A percentile compares a stretch with the other conserved stretches of the same genome.
Evolutionary conservation across 148 eudicot species (phyloP).

Genomic region (Simmondsia chinensis): DNA sequence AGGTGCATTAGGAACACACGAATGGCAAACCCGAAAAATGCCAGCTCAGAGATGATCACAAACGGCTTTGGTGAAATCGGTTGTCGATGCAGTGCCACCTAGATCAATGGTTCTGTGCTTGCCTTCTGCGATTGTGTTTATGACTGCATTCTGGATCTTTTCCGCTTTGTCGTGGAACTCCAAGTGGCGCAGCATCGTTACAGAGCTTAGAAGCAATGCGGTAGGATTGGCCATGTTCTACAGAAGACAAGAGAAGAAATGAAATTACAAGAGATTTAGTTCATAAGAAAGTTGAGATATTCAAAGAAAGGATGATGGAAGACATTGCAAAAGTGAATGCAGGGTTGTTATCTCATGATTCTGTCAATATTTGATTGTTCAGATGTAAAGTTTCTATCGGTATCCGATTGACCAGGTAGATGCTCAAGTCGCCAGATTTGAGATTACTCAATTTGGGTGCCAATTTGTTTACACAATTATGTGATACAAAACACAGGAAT

Average conservation of each 20-base stretch:
- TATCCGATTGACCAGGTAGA: no score
- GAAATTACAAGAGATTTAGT: background rate
- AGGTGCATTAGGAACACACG: constrained; percentile 9
- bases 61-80: constrained; percentile 76
- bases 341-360: no score
- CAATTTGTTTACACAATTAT: background rate
- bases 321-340: no score
- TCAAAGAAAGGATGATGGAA: background rate
- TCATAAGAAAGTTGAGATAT: background rate
- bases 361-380: no score
- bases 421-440: no score
- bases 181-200: constrained; percentile 80
- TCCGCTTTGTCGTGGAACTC: constrained; percentile 81
- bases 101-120: constrained; percentile 84
- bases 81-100: constrained; percentile 72
- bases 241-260: constrained; percentile 2
- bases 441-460: no score
- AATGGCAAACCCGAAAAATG: background rate
- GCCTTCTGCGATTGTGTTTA: constrained; percentile 81
- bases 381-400: no score
- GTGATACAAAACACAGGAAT: no score
- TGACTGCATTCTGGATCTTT: constrained; percentile 63
- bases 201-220: constrained; percentile 80
- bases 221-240: constrained; percentile 93
- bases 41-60: constrained; percentile 57